phyloP scores from a whole-genome alignment of 805 yeast species.

The Helenozyma rhizophorensis region DNA sequence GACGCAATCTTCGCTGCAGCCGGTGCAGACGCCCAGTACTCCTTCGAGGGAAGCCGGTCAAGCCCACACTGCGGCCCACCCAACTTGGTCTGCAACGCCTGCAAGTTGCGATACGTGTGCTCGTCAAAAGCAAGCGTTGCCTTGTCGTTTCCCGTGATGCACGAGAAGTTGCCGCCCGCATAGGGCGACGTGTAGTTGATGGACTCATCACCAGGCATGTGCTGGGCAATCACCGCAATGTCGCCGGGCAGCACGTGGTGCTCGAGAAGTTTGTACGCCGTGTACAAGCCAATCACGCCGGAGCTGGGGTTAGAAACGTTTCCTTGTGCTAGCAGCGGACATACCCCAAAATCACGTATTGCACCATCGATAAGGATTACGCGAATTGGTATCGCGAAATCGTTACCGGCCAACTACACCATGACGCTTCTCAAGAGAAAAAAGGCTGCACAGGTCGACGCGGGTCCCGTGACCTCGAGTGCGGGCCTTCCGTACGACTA shows the following conservation, averaged over 20 bases:
- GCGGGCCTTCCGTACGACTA: constrained; percentile 54
- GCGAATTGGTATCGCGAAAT: too few relatives aligned
- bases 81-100: constrained; percentile 37
- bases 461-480: constrained; percentile 18
- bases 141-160: constrained; percentile 54
- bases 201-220: constrained; percentile 75
- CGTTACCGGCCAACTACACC: too few relatives aligned
- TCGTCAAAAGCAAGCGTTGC: constrained; percentile 46
- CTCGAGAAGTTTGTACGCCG: constrained; percentile 63
- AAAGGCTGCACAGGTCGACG: background rate
- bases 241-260: constrained; percentile 34
- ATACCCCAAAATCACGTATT: constrained; percentile 10
- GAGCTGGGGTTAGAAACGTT: constrained; percentile 12
- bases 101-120: constrained; percentile 50
- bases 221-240: constrained; percentile 59
- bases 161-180: constrained; percentile 48
- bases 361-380: too few relatives aligned
- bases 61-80: constrained; percentile 55
- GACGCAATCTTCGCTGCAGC: constrained; percentile 44
- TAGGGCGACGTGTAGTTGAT: constrained; percentile 74
- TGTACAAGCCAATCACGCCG: constrained; percentile 63
- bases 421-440: background rate
- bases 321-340: background rate
- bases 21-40: constrained; percentile 53
- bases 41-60: constrained; percentile 51